Evolutionary conservation across 2,329 filamentous ascomycete genomes (phyloP).

Genomic region (Sarocladiaceae sp.): DNA sequence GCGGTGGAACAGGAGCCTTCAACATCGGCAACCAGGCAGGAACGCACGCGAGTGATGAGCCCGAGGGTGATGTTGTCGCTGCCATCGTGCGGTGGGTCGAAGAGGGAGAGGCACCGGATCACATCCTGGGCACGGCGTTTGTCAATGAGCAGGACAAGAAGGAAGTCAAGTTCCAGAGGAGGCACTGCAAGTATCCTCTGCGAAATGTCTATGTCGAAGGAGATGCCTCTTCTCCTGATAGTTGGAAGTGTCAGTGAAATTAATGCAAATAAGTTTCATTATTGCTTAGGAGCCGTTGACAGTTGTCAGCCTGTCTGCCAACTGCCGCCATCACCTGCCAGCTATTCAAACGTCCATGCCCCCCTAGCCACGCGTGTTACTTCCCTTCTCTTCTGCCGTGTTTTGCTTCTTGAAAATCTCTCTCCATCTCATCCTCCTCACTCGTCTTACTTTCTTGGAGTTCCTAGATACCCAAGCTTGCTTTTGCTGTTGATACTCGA

Average conservation of each 20-base stretch:
- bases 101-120: slow-evolving; percentile 34
- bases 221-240: slow-evolving; percentile 20
- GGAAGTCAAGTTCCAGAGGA: slow-evolving; percentile 25
- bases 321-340: no score
- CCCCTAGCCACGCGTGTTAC: no score
- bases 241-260: slow-evolving; percentile 26
- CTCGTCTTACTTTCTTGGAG: no score
- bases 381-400: no score
- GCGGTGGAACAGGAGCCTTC: slow-evolving; percentile 41
- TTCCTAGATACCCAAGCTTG: no score
- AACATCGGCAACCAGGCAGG: slow-evolving; percentile 21
- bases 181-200: slow-evolving; percentile 30
- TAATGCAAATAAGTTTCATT: no score
- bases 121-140: slow-evolving; percentile 30
- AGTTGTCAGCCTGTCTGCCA: no score
- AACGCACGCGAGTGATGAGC: slow-evolving; percentile 19
- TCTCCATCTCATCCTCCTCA: no score
- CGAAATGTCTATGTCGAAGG: slow-evolving; percentile 27
- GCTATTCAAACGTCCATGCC: no score
- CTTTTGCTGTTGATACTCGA: no score
- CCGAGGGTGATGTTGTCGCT: slow-evolving; percentile 39
- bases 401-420: no score
- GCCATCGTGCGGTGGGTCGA: slow-evolving; percentile 47
- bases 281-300: no score
- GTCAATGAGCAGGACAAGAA: slow-evolving; percentile 19